Base-by-base conservation (phyloP, 2,329 filamentous ascomycete species). In the Colletotrichum sp. region DNA sequence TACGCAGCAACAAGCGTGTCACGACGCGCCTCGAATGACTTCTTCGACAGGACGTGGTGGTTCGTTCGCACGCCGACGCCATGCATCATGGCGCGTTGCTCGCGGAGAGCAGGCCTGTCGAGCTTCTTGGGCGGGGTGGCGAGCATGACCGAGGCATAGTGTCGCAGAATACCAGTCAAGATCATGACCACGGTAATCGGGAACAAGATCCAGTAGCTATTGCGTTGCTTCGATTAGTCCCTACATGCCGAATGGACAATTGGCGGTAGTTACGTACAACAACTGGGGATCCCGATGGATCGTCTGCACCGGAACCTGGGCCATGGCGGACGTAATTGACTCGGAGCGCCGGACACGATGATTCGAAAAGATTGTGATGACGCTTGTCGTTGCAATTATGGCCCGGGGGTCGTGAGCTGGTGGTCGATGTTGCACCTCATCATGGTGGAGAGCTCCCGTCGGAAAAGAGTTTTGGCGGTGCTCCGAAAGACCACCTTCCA, bases 111-210 rank as follows among this genome's bases (percentile, higher is more conserved):
- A 76, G 92, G 91, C 68, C 93, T 90, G 57, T 95, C 91, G 84
- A 94, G 91, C 82, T 94, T 94, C 88, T 98, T 98, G 19, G 97
- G 96, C 8, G 94, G 88, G 1, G 92, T 92, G 81, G 95, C 93
- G 87, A 99, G 95, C 74, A 99, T 91, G n/a, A 98, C 94, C 75
- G 95, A 95, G 70, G 95, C 96, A 85, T 98, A 99, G 88, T 99
- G 97, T 79, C 97, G 96, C 74, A 99, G 93, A 73, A 99, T 93
- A 82, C 97, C 97, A 19, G 97, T 99, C 78, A 99, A 87, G 79
- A 99, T 93, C 98, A 99, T 99, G 83, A 99, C 97, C 81, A 98
- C 90, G 63, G 96, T 98, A 85, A 99, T 99, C 77, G 97, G 97
- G 78, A 98, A 93, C 76, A 99, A 90, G 86, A 99, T 99, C 97